A percentile compares a stretch with the other conserved stretches of the same genome.
phyloP scores from a whole-genome alignment of 2,329 filamentous ascomycete genomes.

The Scorias spongiosa region DNA sequence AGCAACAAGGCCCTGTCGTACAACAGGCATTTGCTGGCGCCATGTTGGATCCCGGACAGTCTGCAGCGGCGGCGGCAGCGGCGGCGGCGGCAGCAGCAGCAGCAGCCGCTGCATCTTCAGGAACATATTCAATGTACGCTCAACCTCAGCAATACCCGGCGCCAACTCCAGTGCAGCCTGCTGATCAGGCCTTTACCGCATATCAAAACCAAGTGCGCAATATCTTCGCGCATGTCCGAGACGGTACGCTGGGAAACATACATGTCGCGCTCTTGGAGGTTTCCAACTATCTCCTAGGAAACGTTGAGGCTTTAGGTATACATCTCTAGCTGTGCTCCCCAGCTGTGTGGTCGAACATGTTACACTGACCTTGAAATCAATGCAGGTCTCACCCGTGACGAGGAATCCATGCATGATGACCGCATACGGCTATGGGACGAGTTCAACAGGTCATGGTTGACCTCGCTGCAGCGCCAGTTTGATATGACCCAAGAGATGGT shows the following conservation, averaged over 20 bases:
- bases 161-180: conserved; percentile 10
- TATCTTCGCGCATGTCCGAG: conserved; percentile 57
- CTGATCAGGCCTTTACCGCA: conserved; percentile 51
- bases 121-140: conserved; percentile 22
- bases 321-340: conserved; percentile 1
- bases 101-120: conserved; percentile 1
- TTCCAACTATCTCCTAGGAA: conserved; percentile 51
- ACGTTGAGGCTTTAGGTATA: conserved; percentile 50
- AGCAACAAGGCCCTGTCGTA: conserved; percentile 40
- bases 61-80: conserved; percentile 1
- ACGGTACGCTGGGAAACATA: conserved; percentile 45
- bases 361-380: background rate
- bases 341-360: background rate
- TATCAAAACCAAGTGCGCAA: conserved; percentile 42
- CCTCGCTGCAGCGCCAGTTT: conserved; percentile 68
- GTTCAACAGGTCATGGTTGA: conserved; percentile 87
- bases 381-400: conserved; percentile 69
- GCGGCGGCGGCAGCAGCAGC: background rate
- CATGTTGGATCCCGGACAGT: conserved; percentile 37
- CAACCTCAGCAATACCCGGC: conserved; percentile 16
- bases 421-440: conserved; percentile 80
- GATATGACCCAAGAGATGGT: conserved; percentile 50
- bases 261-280: conserved; percentile 43
- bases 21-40: conserved; percentile 36
- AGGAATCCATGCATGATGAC: conserved; percentile 58